Conservation (phyloP, 139 green algal species). For the Limnomonas spitsbergensis region DNA sequence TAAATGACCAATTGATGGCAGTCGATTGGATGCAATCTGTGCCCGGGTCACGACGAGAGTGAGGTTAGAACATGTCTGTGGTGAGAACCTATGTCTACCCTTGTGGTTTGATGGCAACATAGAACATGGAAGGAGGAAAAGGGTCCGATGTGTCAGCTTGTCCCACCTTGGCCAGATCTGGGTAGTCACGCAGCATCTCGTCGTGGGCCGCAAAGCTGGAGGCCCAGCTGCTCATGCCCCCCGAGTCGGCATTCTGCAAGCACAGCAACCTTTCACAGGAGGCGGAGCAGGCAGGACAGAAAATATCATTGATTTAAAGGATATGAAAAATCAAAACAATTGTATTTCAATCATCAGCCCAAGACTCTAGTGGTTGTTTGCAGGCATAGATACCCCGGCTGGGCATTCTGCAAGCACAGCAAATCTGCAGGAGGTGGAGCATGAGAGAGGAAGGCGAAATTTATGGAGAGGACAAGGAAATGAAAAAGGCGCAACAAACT, state of each 20-base stretch:
- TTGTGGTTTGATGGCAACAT: background rate
- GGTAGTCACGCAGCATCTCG: slow-evolving; percentile 37
- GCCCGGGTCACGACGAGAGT: background rate
- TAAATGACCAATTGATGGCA: background rate
- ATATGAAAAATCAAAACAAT: background rate
- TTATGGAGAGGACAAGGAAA: background rate
- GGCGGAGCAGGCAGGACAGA: too few species aligned
- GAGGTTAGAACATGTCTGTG: background rate
- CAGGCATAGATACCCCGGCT: background rate
- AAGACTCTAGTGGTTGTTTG: background rate
- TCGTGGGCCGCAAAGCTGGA: slow-evolving; percentile 53
- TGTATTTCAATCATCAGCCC: background rate
- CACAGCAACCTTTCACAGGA: slow-evolving; percentile 51
- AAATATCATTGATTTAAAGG: too few species aligned
- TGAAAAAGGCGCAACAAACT: too few species aligned
- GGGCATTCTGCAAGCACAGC: background rate
- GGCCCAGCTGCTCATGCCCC: slow-evolving; percentile 53
- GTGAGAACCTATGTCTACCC: background rate
- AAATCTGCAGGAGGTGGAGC: too few species aligned
- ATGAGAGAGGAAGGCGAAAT: background rate
- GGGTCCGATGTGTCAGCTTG: too few species aligned
- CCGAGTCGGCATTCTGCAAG: slow-evolving; percentile 45
- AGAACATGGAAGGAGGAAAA: background rate
- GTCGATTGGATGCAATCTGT: background rate
- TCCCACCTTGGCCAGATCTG: slow-evolving; percentile 34